Percentiles rank a stretch among this genome's conserved stretches.
phyloP scores from a whole-genome alignment of 495 filamentous ascomycete species.

The Penicillium coffeae region DNA sequence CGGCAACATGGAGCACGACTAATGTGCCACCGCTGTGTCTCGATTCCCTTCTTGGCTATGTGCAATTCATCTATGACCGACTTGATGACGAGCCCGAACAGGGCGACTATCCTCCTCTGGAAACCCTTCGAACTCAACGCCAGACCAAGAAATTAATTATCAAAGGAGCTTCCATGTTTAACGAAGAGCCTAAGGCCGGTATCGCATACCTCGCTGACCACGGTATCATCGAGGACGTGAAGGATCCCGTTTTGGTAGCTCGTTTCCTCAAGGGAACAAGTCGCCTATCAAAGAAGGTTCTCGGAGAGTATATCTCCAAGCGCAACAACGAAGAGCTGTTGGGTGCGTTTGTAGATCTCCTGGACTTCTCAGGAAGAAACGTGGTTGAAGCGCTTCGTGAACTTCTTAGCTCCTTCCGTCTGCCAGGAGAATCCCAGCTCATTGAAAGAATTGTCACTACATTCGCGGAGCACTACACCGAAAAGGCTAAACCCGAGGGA shows the following conservation, averaged over 20 bases:
- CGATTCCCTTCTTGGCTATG: slow-evolving; percentile 83
- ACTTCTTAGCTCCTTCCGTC: slow-evolving; percentile 84
- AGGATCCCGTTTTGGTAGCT: slow-evolving; percentile 70
- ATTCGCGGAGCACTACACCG: slow-evolving; percentile 83
- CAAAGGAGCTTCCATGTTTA: slow-evolving; percentile 86
- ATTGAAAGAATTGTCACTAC: slow-evolving; percentile 89
- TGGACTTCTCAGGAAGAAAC: slow-evolving; percentile 81
- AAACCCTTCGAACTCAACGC: slow-evolving; percentile 62
- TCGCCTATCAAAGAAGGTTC: slow-evolving; percentile 79
- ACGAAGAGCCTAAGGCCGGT: slow-evolving; percentile 87
- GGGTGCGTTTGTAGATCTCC: slow-evolving; percentile 74
- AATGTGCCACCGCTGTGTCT: slow-evolving; percentile 95
- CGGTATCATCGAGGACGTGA: slow-evolving; percentile 73
- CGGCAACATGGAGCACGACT: slow-evolving; percentile 97
- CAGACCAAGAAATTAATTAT: slow-evolving; percentile 82
- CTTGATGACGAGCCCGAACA: slow-evolving; percentile 63
- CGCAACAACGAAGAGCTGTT: slow-evolving; percentile 77
- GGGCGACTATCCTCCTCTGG: slow-evolving; percentile 65
- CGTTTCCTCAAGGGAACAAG: slow-evolving; percentile 80
- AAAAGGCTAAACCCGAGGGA: slow-evolving; percentile 64
- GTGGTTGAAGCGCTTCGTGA: slow-evolving; percentile 87
- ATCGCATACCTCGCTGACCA: slow-evolving; percentile 80
- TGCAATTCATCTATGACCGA: slow-evolving; percentile 86
- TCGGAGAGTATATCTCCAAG: slow-evolving; percentile 92
- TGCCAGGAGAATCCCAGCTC: slow-evolving; percentile 87